Base-by-base conservation (phyloP, 2,329 filamentous ascomycete species). In the Karstenula rhodostoma region DNA sequence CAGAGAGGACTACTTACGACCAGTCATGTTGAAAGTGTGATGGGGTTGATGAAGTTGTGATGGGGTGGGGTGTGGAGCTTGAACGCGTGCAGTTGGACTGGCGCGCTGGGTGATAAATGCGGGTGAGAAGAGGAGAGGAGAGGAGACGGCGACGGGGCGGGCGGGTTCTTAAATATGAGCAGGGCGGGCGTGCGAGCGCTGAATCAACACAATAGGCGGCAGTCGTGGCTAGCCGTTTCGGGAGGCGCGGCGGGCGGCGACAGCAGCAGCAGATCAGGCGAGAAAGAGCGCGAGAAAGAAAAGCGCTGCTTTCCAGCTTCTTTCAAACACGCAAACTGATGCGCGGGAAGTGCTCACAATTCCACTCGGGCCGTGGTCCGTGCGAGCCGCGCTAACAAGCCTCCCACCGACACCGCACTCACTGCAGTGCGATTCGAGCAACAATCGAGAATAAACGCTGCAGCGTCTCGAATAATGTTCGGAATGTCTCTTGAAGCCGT, bases 1-100 rank as follows among this genome's bases (percentile, higher is more conserved):
- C 43, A 57, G 19, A 60, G 55, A 62, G 17, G 29, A 53, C 40
- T 71, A 80, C 78, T 79, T 75, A 80, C 78, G 78, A 76, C 78
- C 78, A 78, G 78, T 78, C 78, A 80, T 80, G 62, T 70, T 80
- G 74, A 59, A 59, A 64, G 65, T 61, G 63, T 56, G 59, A 73
- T 67, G 65, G 65, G 70, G 58, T 57, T 49, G 67, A 68, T 70
- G 62, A 35, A 59, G 53, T 59, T 65, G 35, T 59, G 66, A 71
- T 73, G 68, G 51, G 53, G 63, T 60, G 47, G 22, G 44, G 50
- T 63, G 60, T 56, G 58, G 62, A 52, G 57, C 59, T 54, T 19
- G 64, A 63, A 58, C 44, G 53, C 51, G 50, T 58, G 35, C 49
- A 40, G 56, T 27, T 33, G 56, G 37, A 46, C 57, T 19, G 58